phyloP scores from a whole-genome alignment of 768 basidiomycete species.

The Leccinum truebloodii region DNA sequence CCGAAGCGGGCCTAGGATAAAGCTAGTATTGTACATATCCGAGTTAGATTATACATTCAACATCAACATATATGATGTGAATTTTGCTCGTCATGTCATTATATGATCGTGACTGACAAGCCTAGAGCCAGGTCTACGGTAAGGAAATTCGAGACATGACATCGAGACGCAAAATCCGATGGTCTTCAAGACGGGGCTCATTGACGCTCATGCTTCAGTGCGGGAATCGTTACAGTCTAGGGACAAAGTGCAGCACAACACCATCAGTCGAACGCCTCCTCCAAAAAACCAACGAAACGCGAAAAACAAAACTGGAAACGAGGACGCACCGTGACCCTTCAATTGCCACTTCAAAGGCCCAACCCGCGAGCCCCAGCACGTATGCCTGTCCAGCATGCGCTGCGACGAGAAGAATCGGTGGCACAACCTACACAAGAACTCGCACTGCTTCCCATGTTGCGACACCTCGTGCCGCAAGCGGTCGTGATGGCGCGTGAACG shows the following conservation, averaged over 20 bases:
- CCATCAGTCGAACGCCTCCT: neutral
- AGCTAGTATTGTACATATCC: too few species aligned
- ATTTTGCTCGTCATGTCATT: too few species aligned
- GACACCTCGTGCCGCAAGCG: slow-evolving; percentile 4
- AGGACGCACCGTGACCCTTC: too few species aligned
- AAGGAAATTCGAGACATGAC: neutral
- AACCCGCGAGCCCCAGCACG: neutral
- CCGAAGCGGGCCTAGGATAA: too few species aligned
- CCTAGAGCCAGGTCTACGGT: too few species aligned
- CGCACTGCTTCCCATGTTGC: slow-evolving; percentile 6
- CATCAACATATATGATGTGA: too few species aligned
- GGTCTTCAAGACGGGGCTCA: neutral
- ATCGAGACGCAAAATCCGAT: neutral
- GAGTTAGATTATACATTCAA: too few species aligned
- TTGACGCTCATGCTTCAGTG: neutral
- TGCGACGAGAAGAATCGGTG: slow-evolving; percentile 8
- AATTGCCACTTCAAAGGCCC: too few species aligned
- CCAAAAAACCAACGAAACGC: neutral
- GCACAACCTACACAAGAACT: slow-evolving; percentile 3
- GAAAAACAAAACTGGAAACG: neutral
- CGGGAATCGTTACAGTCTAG: neutral
- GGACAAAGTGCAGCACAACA: neutral
- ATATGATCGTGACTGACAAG: too few species aligned
- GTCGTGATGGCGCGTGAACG: slow-evolving; percentile 5
- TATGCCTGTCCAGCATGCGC: slow-evolving; percentile 8